Base-by-base conservation (phyloP, 176 grass and related monocot genomes). In the Melocanna baccifera region DNA sequence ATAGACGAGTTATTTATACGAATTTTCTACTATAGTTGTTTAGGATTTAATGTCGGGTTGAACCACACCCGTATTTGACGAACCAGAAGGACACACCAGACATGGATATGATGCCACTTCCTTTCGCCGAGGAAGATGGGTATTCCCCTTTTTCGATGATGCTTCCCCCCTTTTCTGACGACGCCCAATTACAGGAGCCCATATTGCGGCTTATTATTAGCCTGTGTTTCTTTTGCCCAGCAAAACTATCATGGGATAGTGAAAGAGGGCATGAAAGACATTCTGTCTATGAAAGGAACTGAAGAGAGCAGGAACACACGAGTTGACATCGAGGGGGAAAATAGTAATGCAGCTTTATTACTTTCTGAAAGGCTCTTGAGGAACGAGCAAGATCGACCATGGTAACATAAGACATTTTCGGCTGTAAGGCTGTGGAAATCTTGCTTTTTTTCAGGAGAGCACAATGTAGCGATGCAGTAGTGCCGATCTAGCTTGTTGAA, bases 141-240 rank as follows among this genome's bases (percentile, higher is more conserved):
- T 58, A 30, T 23, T 25, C 64, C 34, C 25, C 61, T 25, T 62
- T 20, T 16, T 41, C 1, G 51, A 55, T 2, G 51, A 55, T 55
- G 51, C 51, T 55, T 20, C 2, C 46, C 46, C 36, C 1, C 42
- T 29, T 67, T 81, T 18, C 16, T 20, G 71, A 79, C 83, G 84
- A 72, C 51, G 73, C 3, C 84, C 84, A 86, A 82, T 79, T 72
- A 73, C 79, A 67, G 18, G 67, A 73, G 67, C 79, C 80, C 48
- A 61, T 87, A 87, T 87, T 83, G 84, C 67, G 79, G 83, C n/a
- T 50, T 50, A 78, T 78, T 63, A 72, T 78, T 39, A 57, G 55
- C 61, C 1, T 62, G 82, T 73, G 51, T 39, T 63, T 23, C 83
- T 67, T 83, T 73, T 19, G 42, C 67, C 56, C 73, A 18, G 74